Conservation (phyloP, 768 basidiomycete genomes). For the Lentinula sp. region DNA sequence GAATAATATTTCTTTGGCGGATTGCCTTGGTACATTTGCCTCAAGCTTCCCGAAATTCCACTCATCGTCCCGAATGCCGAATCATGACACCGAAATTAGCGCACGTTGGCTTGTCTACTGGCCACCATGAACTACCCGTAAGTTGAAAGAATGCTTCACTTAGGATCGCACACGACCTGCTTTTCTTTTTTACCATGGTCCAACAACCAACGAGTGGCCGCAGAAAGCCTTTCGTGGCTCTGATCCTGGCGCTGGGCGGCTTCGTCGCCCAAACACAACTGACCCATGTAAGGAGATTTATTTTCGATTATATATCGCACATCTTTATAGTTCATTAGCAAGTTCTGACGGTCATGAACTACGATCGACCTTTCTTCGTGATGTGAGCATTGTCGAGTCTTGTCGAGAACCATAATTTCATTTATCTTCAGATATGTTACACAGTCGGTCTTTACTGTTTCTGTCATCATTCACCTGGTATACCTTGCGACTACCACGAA, state of each 20-base stretch:
- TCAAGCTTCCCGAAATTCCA: neutral
- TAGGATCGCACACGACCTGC: neutral
- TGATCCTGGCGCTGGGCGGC: conserved; percentile 1
- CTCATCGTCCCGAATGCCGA: neutral
- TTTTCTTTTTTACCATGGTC: neutral
- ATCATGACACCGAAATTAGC: neutral
- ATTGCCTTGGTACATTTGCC: no score
- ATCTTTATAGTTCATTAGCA: neutral
- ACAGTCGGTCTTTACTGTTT: neutral
- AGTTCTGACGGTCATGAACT: neutral
- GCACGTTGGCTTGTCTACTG: conserved; percentile 4
- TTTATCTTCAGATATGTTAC: neutral
- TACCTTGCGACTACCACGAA: neutral
- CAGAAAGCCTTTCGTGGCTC: neutral
- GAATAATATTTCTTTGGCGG: no score
- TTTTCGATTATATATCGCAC: neutral
- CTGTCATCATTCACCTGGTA: neutral
- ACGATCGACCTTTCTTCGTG: neutral
- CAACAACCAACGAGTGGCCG: neutral
- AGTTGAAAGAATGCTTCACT: neutral
- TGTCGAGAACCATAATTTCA: neutral
- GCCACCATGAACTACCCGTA: neutral
- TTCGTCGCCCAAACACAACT: conserved; percentile 3
- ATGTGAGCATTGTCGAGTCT: neutral
- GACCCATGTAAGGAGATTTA: neutral